These are phyloP conservation scores for Arthrinium puccinioides DNA, from an alignment of 2,329 filamentous ascomycete genomes.

Conservation along the genomic window DNA sequence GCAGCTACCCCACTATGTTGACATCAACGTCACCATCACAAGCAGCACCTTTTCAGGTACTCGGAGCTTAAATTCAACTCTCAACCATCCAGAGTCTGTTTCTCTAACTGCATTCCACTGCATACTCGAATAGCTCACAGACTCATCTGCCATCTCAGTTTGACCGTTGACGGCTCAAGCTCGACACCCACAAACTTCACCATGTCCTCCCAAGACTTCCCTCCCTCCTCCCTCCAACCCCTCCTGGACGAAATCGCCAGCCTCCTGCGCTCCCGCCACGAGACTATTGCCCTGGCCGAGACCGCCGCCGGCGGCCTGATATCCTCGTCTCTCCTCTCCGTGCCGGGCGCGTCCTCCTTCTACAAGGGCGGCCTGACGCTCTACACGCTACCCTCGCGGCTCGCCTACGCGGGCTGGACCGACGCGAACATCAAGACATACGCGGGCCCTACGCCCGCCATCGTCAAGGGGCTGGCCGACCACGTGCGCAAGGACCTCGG, in stretches of 20 bases:
- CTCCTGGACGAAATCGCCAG: slow-evolving; percentile 41
- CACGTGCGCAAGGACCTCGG: slow-evolving; percentile 47
- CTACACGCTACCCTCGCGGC: slow-evolving; percentile 50
- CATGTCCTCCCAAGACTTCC: slow-evolving; percentile 15
- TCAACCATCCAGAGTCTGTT: too few species aligned
- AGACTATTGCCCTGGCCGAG: slow-evolving; percentile 55
- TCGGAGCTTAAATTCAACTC: too few species aligned
- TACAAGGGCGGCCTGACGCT: slow-evolving; percentile 58
- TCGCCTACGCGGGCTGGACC: slow-evolving; percentile 56
- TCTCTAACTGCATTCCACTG: too few species aligned
- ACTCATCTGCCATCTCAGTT: too few species aligned
- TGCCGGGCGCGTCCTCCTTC: slow-evolving; percentile 48
- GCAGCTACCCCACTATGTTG: too few species aligned
- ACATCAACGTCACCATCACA: too few species aligned
- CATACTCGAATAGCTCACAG: too few species aligned
- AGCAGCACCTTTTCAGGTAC: too few species aligned
- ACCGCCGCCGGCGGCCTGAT: slow-evolving; percentile 58
- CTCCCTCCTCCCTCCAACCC: slow-evolving; percentile 26
- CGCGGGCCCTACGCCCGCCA: slow-evolving; percentile 49
- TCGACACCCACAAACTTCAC: too few species aligned
- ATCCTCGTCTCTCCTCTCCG: slow-evolving; percentile 49
- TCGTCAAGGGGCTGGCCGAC: slow-evolving; percentile 48
- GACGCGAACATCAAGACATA: slow-evolving; percentile 42
- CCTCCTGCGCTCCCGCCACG: slow-evolving; percentile 45
- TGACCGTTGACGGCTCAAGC: too few species aligned